Evolutionary conservation across 257 asterid species (phyloP), one percentile per base, ranked within the genome.

Genomic region (Parsonsia alboflavescens): DNA sequence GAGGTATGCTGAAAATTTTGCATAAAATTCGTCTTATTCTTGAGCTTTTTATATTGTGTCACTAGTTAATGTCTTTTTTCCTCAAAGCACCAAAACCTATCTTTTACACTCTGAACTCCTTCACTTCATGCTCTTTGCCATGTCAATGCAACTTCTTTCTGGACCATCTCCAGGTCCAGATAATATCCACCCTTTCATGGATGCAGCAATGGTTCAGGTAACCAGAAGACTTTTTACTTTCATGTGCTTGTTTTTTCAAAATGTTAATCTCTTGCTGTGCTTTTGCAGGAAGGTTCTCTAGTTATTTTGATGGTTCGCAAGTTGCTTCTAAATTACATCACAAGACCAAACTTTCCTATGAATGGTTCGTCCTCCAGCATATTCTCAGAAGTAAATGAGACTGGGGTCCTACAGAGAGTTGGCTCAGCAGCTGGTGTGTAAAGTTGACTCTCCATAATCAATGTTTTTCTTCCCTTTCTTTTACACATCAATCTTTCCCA

Each of bases 391-490:
- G 93, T 82, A 80, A 85, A 85, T 81, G 96, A 86, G 82, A 86
- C 85, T 67, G 96, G 97, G 68, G 96, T 92, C 74, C 85, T 95
- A 59, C 91, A 84, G 75, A 87, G 92, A 86, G 97, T 95, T 86
- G 88, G 98, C 84, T 89, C 96, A 73, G 97, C 90, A n/a, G 99
- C 99, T 64, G 99, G 99, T 95, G 89, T 76, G 80, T 72, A 77
- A 52, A 62, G 41, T 46, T 9, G 22, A 17, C 19, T 57, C 19
- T 22, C 13, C 45, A 10, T 10, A 59, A 3, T 11, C 22, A 39
- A 10, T 45, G 22, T 56, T 76, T 50, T 13, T 36, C 30, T 70
- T 53, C 28, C 24, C 12, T 64, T 64, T 64, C 17, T 39, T 65
- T 65, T 39, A 3, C 24, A 6, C 21, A 3, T 11, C n/a, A 36